Evolutionary conservation across 176 grass and related monocot species (phyloP), one percentile per base, ranked within the genome.

Genomic region (Luzula sylvatica): DNA sequence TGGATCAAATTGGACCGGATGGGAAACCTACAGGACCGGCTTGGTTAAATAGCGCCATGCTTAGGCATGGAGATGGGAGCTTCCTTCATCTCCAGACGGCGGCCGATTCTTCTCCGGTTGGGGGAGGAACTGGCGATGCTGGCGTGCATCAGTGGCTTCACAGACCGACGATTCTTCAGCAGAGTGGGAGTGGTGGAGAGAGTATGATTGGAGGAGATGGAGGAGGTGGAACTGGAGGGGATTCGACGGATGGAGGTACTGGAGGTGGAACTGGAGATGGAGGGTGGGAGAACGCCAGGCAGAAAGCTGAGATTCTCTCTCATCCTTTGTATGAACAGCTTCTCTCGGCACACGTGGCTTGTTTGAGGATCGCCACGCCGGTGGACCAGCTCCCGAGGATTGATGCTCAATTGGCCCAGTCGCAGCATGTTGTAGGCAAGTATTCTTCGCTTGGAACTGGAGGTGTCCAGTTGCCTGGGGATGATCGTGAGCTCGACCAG

Each of bases 261-360:
- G 57, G 38, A 20, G 69, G 11, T 6, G 46, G 43, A 8, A 53
- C 14, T 26, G 70, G 58, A 50, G 52, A 78, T 23, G 41, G 45
- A 7, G 49, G 58, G 41, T 71, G 62, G 63, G 68, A 83, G 25
- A 67, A 66, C 55, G 65, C 50, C 44, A 53, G 64, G 69, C 63
- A 50, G 39, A 83, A 78, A 57, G 69, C 74, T 19, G 80, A 78
- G 55, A 65, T 83, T 46, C 64, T 83, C 52, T 22, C 65, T 51
- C 81, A 85, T 65, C 82, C 71, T 43, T 56, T 86, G 66, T 85
- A 85, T 53, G 75, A 85, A 66, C 70, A 75, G 75, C 81, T 86
- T 35, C 75, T 86, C 59, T 67, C 75, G 18, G 71, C 66, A 11
- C 81, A 79, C 48, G 81, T 86, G 30, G 81, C 81, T 29, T 86